Conservation (phyloP, 106 monocot genomes). For the Amphibolis antarctica region DNA sequence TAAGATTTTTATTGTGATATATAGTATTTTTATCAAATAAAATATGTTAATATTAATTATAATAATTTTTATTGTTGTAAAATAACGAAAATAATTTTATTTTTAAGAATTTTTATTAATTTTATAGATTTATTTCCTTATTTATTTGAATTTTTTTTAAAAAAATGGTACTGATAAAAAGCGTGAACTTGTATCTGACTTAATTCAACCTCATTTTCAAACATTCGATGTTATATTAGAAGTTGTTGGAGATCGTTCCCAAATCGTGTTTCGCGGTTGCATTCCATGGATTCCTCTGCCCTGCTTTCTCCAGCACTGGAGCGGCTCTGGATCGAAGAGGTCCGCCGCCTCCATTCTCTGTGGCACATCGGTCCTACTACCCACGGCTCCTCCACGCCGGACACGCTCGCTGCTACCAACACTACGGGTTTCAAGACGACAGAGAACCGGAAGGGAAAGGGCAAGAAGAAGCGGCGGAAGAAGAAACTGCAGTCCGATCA, state of each 20-base stretch:
- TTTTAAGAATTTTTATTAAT: too few species aligned
- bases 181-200: too few species aligned
- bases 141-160: too few species aligned
- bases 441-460: neutral
- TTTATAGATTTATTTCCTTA: too few species aligned
- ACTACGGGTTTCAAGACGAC: constrained; percentile 5
- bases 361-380: constrained; percentile 16
- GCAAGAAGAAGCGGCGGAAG: neutral
- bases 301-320: constrained; percentile 5
- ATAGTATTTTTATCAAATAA: too few species aligned
- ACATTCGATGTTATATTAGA: too few species aligned
- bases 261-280: neutral
- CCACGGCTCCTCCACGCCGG: neutral
- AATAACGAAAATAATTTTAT: too few species aligned
- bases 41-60: too few species aligned
- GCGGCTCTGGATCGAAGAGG: constrained; percentile 20
- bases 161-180: too few species aligned
- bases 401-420: neutral
- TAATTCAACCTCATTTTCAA: too few species aligned
- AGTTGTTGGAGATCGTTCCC: neutral
- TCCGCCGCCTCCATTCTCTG: constrained; percentile 17
- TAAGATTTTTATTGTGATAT: too few species aligned
- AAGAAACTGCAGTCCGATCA: constrained; percentile 9
- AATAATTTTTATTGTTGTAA: too few species aligned
- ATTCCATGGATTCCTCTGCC: neutral